A percentile compares a stretch with the other conserved stretches of the same genome.
phyloP scores from a whole-genome alignment of 768 basidiomycete genomes.

The Boletales sp. region DNA sequence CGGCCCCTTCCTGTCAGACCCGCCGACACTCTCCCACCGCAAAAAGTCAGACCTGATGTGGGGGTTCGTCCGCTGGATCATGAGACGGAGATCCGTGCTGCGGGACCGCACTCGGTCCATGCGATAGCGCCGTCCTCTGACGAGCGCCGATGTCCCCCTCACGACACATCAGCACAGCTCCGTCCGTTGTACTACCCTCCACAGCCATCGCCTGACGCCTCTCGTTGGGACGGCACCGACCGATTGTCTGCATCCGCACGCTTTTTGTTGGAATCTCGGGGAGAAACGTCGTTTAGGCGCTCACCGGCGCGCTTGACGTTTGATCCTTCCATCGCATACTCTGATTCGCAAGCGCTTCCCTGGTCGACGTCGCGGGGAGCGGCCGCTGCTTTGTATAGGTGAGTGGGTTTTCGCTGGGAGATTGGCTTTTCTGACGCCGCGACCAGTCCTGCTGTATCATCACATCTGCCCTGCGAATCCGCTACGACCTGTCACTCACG shows the following conservation, averaged over 20 bases:
- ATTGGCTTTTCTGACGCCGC: slow-evolving; percentile 3
- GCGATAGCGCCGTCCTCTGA: slow-evolving; percentile 32
- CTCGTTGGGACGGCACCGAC: slow-evolving; percentile 9
- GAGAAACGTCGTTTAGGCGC: slow-evolving; percentile 20
- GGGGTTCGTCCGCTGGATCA: neutral
- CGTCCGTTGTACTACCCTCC: slow-evolving; percentile 23
- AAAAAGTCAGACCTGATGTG: too few relatives aligned
- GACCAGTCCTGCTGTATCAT: slow-evolving; percentile 51
- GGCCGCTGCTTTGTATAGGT: slow-evolving; percentile 57
- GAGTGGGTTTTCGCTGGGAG: slow-evolving; percentile 11
- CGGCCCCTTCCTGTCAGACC: slow-evolving; percentile 29
- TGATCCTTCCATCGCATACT: slow-evolving; percentile 49
- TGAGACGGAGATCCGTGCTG: neutral
- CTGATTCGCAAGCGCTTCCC: slow-evolving; percentile 11
- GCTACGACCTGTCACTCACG: slow-evolving; percentile 5
- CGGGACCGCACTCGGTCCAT: too few relatives aligned
- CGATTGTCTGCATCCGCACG: slow-evolving; percentile 4
- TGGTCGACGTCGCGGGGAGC: slow-evolving; percentile 11
- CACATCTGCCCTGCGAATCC: slow-evolving; percentile 34
- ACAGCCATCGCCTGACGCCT: slow-evolving; percentile 19
- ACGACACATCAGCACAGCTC: slow-evolving; percentile 15
- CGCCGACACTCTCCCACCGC: neutral
- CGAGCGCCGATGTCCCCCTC: slow-evolving; percentile 24
- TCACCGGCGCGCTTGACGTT: slow-evolving; percentile 32
- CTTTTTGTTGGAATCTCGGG: slow-evolving; percentile 1